Evolutionary conservation across 768 basidiomycete genomes (phyloP).

Genomic region (Macrolepiota dolichaula): DNA sequence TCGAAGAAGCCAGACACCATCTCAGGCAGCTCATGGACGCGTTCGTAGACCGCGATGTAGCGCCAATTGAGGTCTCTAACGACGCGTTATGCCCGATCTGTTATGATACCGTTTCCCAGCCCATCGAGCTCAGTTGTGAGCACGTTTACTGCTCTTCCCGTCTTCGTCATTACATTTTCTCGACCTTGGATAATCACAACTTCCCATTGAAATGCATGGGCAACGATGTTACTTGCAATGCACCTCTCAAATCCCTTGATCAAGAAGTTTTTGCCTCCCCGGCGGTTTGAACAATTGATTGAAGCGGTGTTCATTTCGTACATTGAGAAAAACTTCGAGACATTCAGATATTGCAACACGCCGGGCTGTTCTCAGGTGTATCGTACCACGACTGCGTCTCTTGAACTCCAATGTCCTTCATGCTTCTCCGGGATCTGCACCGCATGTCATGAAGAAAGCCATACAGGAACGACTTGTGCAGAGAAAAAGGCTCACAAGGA

Average conservation of each 20-base stretch:
- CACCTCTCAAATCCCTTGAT: slow-evolving; percentile 52
- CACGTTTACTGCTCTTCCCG: no score
- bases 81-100: slow-evolving; percentile 50
- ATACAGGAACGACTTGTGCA: slow-evolving; percentile 50
- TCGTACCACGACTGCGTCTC: slow-evolving; percentile 31
- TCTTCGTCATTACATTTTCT: no score
- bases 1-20: slow-evolving; percentile 50
- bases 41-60: not conserved
- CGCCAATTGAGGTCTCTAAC: slow-evolving; percentile 1
- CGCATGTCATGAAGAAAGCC: slow-evolving; percentile 43
- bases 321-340: no score
- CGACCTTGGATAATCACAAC: no score
- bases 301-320: no score
- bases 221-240: slow-evolving; percentile 49
- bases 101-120: slow-evolving; percentile 37
- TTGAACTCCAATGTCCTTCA: no score
- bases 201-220: slow-evolving; percentile 70
- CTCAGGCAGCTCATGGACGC: no score
- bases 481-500: slow-evolving; percentile 28
- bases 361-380: slow-evolving; percentile 74
- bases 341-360: slow-evolving; percentile 67
- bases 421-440: slow-evolving; percentile 49
- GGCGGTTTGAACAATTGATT: slow-evolving; percentile 48
- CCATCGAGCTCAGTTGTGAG: no score
- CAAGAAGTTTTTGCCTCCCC: slow-evolving; percentile 43